Evolutionary conservation across 257 asterid genomes (phyloP).

Genomic region (Solanum pennellii): DNA sequence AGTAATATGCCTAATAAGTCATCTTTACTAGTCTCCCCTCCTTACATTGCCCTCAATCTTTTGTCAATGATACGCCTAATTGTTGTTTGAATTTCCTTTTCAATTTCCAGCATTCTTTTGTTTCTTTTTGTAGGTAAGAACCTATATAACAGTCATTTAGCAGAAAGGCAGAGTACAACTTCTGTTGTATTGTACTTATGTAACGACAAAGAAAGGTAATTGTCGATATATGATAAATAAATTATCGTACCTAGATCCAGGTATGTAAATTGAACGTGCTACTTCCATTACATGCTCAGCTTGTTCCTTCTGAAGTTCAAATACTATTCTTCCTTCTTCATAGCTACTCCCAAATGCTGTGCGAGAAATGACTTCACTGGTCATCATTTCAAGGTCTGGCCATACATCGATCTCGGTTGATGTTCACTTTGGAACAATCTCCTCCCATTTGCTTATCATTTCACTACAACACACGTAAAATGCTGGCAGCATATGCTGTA

Average conservation of each 20-base stretch:
- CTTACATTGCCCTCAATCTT: conserved; percentile 16
- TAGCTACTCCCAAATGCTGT: conserved; percentile 44
- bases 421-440: not conserved
- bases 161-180: not conserved
- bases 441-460: conserved; percentile 30
- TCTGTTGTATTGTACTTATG: not conserved
- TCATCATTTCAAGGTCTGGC: conserved; percentile 22
- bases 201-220: not conserved
- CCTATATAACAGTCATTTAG: not conserved
- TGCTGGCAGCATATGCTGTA: conserved; percentile 33
- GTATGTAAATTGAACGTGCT: conserved; percentile 14
- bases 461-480: conserved; percentile 21
- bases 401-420: conserved; percentile 26
- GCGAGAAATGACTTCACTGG: conserved; percentile 30
- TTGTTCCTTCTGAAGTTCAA: conserved; percentile 32
- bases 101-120: conserved; percentile 8
- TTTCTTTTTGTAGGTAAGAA: conserved; percentile 32
- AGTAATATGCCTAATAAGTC: conserved; percentile 11
- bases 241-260: conserved; percentile 30
- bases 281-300: conserved; percentile 11
- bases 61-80: conserved; percentile 15
- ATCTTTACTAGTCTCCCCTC: not conserved
- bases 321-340: conserved; percentile 36
- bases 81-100: conserved; percentile 6
- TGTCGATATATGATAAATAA: not conserved